Evolutionary conservation across 306 rosid species (phyloP).

Genomic region (Abrus pulchellus): DNA sequence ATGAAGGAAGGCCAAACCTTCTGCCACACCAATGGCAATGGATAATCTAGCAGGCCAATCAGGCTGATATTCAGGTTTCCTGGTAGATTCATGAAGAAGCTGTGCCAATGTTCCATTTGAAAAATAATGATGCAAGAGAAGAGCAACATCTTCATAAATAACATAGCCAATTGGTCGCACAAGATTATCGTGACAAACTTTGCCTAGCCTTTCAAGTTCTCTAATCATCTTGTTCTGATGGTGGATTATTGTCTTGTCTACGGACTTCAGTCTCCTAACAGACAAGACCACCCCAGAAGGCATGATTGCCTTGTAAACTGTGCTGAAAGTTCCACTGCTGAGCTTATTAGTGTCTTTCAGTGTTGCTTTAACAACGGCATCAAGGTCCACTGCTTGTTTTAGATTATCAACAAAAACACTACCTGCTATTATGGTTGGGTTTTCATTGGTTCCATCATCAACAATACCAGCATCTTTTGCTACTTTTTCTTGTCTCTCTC

Average conservation of each 20-base stretch:
- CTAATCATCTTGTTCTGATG: conserved; percentile 97
- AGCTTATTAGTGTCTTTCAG: conserved; percentile 89
- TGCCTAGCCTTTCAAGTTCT: conserved; percentile 95
- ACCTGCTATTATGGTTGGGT: conserved; percentile 83
- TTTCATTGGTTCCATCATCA: conserved; percentile 62
- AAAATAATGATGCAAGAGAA: conserved; percentile 85
- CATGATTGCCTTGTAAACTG: conserved; percentile 93
- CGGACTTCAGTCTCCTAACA: conserved; percentile 88
- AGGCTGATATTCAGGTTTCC: conserved; percentile 83
- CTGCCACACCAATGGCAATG: conserved; percentile 91
- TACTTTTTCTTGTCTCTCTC: conserved; percentile 89
- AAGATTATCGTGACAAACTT: conserved; percentile 86
- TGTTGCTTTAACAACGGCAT: conserved; percentile 87
- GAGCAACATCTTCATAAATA: conserved; percentile 94
- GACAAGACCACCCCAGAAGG: conserved; percentile 92
- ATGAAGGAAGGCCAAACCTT: conserved; percentile 97
- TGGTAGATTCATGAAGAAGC: conserved; percentile 87
- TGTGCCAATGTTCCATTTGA: conserved; percentile 88
- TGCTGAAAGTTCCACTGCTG: conserved; percentile 91
- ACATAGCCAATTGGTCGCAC: conserved; percentile 93
- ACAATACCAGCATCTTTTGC: conserved; percentile 74
- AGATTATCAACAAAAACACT: conserved; percentile 85
- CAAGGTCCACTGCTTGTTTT: conserved; percentile 91
- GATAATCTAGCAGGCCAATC: conserved; percentile 91
- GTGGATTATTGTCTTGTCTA: conserved; percentile 94